Evolutionary conservation across 306 rosid genomes (phyloP), one percentile per base, ranked within the genome.

Genomic region (Prunus padus): DNA sequence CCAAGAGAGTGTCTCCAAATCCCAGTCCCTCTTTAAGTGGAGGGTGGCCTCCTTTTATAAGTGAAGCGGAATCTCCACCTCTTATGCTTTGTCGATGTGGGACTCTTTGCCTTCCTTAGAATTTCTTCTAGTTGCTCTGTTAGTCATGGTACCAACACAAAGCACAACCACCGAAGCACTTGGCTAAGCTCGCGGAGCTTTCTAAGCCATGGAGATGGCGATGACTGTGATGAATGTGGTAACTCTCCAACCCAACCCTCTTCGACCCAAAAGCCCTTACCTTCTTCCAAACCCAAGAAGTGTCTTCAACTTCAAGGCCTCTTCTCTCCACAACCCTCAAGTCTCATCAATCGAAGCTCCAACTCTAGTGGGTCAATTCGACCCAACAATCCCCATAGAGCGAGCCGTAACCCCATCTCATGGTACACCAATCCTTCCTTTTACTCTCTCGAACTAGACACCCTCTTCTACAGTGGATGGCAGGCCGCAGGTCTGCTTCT

Each of bases 391-490:
- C 83, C 90, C 92, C 4, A n/a, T 91, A 33, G 92, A 88, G 76
- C 76, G 84, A 83, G 98, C 98, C 2, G 79, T 88, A 18, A 93
- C 98, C 98, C 98, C 23, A 77, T 87, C 64, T 89, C 96, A 49
- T 91, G 98, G 98, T 93, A 93, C 74, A 88, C 88, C 1, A 69
- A 88, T 30, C 86, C 90, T 63, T 82, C 91, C 8, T 91, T 91
- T 82, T 81, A 76, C 80, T 69, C 77, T 6, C 85, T 84, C 46
- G 98, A 93, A 78, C 94, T 93, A 74, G 61, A 86, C 46, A 90
- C 92, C 40, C 50, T 94, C 71, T 91, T 94, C 84, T 87, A 88
- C 81, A 78, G 77, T 49, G 96, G 94, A 75, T 94, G 98, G 98
- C 93, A 87, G 80, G 91, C 81, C 68, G 93, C 89, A 61, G 98